Percentiles rank a stretch among this genome's conserved stretches.
Evolutionary conservation across 495 filamentous ascomycete species (phyloP).

Genomic region (Aspergillus olivimuriae): DNA sequence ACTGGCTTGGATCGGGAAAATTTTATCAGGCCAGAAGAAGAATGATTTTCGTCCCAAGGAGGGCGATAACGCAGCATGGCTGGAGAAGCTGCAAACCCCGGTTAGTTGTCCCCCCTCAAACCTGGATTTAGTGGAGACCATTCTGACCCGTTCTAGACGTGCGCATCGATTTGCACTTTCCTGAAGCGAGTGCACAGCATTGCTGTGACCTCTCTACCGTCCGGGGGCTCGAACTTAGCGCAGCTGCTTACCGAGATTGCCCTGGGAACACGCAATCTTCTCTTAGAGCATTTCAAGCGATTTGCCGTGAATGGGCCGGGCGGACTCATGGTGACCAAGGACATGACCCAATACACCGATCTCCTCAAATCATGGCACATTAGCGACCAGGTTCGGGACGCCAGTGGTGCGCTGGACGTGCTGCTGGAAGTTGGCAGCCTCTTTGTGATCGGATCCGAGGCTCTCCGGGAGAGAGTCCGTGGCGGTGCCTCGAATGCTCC

Average conservation of each 20-base stretch:
- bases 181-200: slow-evolving; percentile 57
- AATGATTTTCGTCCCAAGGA: slow-evolving; percentile 90
- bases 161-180: slow-evolving; percentile 70
- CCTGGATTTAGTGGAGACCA: slow-evolving; percentile 1
- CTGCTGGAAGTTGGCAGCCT: slow-evolving; percentile 91
- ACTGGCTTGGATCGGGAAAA: slow-evolving; percentile 67
- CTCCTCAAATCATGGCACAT: slow-evolving; percentile 76
- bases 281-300: slow-evolving; percentile 91
- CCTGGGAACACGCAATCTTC: slow-evolving; percentile 61
- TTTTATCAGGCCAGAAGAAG: slow-evolving; percentile 79
- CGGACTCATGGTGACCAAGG: slow-evolving; percentile 91
- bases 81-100: slow-evolving; percentile 79
- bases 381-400: slow-evolving; percentile 49
- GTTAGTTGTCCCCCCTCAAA: slow-evolving; percentile 22
- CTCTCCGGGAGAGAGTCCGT: slow-evolving; percentile 72
- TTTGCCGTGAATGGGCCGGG: slow-evolving; percentile 88
- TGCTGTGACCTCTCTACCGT: slow-evolving; percentile 62
- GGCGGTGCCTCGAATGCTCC: slow-evolving; percentile 32
- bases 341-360: slow-evolving; percentile 85
- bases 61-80: slow-evolving; percentile 61
- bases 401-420: slow-evolving; percentile 69
- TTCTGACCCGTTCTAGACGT: slow-evolving; percentile 45
- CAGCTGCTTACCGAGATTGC: slow-evolving; percentile 82
- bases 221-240: slow-evolving; percentile 63
- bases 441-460: slow-evolving; percentile 91